Conservation (phyloP, 352 stramenopile genomes). For the Thraustochytrium sp. region DNA sequence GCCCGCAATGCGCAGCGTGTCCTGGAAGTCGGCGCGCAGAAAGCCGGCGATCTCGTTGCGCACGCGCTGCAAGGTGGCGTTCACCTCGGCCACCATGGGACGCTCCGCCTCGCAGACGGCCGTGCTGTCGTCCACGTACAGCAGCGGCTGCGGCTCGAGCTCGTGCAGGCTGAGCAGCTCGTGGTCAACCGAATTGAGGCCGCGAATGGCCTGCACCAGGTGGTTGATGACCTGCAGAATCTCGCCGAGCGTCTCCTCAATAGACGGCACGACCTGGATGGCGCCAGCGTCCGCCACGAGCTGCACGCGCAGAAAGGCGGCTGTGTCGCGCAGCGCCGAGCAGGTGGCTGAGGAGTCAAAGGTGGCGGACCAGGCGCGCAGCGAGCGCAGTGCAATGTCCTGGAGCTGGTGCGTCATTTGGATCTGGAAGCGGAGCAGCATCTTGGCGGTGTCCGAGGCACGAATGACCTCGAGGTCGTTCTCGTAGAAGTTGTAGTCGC, state of each 20-base stretch:
- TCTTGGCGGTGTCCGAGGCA: not conserved
- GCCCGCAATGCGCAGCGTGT: not conserved
- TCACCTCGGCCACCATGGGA: constrained; percentile 20
- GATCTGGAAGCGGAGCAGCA: constrained; percentile 32
- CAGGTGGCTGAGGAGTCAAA: not conserved
- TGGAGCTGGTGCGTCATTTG: constrained; percentile 28
- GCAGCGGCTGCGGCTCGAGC: not conserved
- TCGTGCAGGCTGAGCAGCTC: constrained; percentile 27
- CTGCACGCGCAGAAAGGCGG: not conserved
- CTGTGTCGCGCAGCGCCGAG: not conserved
- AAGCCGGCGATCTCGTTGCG: not conserved
- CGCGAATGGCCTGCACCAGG: not conserved
- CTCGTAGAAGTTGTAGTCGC: constrained; percentile 45
- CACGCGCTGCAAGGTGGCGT: not conserved
- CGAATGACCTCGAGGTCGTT: not conserved
- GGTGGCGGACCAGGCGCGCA: not conserved
- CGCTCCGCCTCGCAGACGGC: not conserved
- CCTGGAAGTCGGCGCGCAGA: not conserved
- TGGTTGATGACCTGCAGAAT: not conserved
- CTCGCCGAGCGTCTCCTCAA: not conserved
- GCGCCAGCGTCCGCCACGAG: not conserved
- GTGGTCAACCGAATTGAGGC: not conserved
- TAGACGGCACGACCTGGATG: not conserved
- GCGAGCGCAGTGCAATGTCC: not conserved
- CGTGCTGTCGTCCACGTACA: not conserved